Base-by-base conservation (phyloP, 257 asterid species). In the Nicotiana undulata region DNA sequence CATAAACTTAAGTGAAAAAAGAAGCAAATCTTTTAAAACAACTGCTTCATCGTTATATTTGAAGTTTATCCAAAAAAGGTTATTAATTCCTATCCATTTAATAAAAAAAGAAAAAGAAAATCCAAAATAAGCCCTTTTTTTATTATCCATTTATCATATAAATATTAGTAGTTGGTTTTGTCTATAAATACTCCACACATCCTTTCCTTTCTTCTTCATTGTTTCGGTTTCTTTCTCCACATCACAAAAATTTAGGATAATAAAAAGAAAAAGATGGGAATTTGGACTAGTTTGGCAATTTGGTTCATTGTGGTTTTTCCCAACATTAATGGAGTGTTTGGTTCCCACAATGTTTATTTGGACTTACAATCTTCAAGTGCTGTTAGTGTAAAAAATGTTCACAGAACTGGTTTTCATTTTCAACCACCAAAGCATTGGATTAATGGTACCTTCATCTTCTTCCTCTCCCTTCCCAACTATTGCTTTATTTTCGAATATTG, bases 331-430 rank as follows among this genome's bases (percentile, higher is more conserved):
- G 24, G 28, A 26, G 74, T 81, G 24, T 75, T 83, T 77, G 89
- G 85, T 9, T 88, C 87, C 10, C 91, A 85, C 61, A 61, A 80
- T 9, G 1, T 83, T 1, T 80, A 32, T 32, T 28, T 31, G 4
- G 78, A 81, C 26, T 66, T 76, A 31, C 88, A 88, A 37, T 79
- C 81, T 12, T 17, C 51, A 3, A 20, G 65, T 17, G 74, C 81
- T 3, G 51, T 7, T 20, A 16, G 22, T 16, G 84, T 86, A 5
- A 72, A 81, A 11, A 59, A 34, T 34, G 34, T 32, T 1, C 81
- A 83, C n/a, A 81, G 87, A 79, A 86, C 89, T 17, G 85, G 77
- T 20, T 88, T 61, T 18, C 91, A 88, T 66, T 88, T 88, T 81
- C 89, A 85, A n/a, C 88, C 89, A 11, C 29, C 72, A 31, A 64